phyloP scores from a whole-genome alignment of 108 stramenopile genomes.

The Cyclotella sp. region DNA sequence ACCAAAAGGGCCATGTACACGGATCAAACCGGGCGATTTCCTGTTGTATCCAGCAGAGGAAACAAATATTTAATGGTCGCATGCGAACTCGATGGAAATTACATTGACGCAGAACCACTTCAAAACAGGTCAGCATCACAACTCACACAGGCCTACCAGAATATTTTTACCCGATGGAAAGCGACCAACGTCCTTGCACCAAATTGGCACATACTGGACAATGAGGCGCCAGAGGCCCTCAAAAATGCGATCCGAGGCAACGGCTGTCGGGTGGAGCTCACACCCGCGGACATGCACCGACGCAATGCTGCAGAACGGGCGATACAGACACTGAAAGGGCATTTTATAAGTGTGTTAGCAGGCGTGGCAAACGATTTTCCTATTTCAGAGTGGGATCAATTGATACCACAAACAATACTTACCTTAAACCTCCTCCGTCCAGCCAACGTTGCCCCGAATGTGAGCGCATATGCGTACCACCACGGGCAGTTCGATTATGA shows the following conservation, averaged over 20 bases:
- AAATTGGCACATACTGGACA: slow-evolving; percentile 1
- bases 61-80: slow-evolving; percentile 20
- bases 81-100: too few relatives aligned
- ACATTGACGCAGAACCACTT: slow-evolving; percentile 27
- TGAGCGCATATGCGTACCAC: slow-evolving; percentile 19
- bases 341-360: slow-evolving; percentile 29
- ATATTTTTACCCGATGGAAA: neutral
- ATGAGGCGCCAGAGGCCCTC: neutral
- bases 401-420: slow-evolving; percentile 44
- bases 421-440: slow-evolving; percentile 52
- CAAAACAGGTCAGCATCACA: slow-evolving; percentile 3
- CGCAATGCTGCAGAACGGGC: slow-evolving; percentile 58
- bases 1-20: too few relatives aligned
- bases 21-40: too few relatives aligned
- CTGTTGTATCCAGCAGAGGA: slow-evolving; percentile 12
- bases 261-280: slow-evolving; percentile 27
- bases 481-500: slow-evolving; percentile 50
- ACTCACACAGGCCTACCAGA: slow-evolving; percentile 16
- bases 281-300: slow-evolving; percentile 46
- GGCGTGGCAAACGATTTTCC: neutral
- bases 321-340: slow-evolving; percentile 53
- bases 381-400: slow-evolving; percentile 33
- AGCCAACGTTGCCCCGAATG: slow-evolving; percentile 39
- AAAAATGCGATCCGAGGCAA: neutral
- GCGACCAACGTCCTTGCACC: slow-evolving; percentile 6